Conservation (phyloP, 768 basidiomycete species). For the Sporobolomyces roseus region DNA sequence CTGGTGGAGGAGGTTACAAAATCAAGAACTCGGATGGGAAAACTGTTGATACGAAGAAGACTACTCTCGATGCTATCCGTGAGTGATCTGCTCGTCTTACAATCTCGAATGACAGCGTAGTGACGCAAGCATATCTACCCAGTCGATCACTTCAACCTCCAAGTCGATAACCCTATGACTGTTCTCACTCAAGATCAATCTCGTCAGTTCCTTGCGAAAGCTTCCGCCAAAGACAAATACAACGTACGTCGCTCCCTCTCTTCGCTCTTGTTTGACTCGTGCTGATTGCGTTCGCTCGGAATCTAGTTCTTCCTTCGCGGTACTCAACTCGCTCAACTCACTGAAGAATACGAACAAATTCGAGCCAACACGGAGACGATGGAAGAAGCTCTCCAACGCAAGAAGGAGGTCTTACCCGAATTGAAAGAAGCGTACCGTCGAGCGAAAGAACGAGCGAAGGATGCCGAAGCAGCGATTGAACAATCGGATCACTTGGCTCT, state of each 20-base stretch:
- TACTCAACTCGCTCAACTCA: conserved; percentile 82
- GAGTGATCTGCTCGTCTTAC: background rate
- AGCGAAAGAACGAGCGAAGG: conserved; percentile 61
- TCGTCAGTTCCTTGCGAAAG: conserved; percentile 77
- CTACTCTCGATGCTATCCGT: conserved; percentile 77
- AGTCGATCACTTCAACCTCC: conserved; percentile 89
- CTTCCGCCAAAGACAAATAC: conserved; percentile 79
- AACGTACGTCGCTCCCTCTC: conserved; percentile 55
- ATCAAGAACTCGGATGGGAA: conserved; percentile 65
- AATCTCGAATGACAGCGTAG: background rate
- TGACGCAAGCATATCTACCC: background rate
- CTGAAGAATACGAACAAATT: conserved; percentile 77
- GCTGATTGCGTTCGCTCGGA: conserved; percentile 54
- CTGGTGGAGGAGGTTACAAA: conserved; percentile 74
- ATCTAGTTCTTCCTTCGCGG: conserved; percentile 91
- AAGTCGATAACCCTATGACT: conserved; percentile 86
- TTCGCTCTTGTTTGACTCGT: background rate
- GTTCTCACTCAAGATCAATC: conserved; percentile 75
- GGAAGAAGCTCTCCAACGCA: conserved; percentile 62
- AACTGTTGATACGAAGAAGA: conserved; percentile 68
- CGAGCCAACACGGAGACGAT: conserved; percentile 68
- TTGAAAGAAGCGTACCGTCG: conserved; percentile 61
- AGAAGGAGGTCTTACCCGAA: conserved; percentile 74
- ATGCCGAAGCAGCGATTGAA: conserved; percentile 67
- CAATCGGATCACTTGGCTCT: conserved; percentile 53